Conservation (phyloP, 805 yeast genomes). For the Starmerella asiatica region DNA sequence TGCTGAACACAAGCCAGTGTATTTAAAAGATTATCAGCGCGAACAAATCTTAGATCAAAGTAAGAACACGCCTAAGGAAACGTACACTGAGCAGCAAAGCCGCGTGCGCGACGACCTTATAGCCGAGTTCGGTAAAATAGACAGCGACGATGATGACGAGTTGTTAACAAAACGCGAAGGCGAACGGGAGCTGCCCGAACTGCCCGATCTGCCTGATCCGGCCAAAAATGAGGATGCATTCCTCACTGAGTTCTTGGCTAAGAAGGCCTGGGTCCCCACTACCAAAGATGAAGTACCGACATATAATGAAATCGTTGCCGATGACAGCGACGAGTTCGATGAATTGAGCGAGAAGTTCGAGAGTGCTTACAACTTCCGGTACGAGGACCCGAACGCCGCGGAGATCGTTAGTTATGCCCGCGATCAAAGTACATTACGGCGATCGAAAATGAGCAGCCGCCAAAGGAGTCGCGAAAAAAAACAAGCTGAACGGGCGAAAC, state of each 20-base stretch:
- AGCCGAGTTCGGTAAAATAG: conserved; percentile 52
- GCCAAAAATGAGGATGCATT: conserved; percentile 50
- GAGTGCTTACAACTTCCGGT: conserved; percentile 86
- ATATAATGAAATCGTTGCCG: conserved; percentile 31
- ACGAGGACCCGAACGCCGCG: conserved; percentile 79
- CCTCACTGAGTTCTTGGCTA: conserved; percentile 54
- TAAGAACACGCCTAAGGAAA: conserved; percentile 31
- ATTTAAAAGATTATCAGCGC: conserved; percentile 85
- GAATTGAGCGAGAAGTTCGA: conserved; percentile 86
- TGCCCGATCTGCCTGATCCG: conserved; percentile 46
- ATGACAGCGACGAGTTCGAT: conserved; percentile 71
- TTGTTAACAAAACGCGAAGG: conserved; percentile 46
- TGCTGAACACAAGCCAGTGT: conserved; percentile 49
- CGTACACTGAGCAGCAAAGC: conserved; percentile 53
- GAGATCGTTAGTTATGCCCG: conserved; percentile 93
- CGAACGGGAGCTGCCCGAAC: conserved; percentile 26
- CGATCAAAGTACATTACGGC: conserved; percentile 75
- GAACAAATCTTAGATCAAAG: conserved; percentile 56
- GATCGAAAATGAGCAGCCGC: conserved; percentile 60
- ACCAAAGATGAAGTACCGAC: conserved; percentile 26
- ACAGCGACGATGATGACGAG: conserved; percentile 35
- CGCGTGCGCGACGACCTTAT: conserved; percentile 66
- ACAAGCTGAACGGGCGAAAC: conserved; percentile 39
- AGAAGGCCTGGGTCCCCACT: conserved; percentile 86
- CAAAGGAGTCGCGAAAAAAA: conserved; percentile 70